phyloP scores from a whole-genome alignment of 257 asterid genomes.

The Salvia hispanica region DNA sequence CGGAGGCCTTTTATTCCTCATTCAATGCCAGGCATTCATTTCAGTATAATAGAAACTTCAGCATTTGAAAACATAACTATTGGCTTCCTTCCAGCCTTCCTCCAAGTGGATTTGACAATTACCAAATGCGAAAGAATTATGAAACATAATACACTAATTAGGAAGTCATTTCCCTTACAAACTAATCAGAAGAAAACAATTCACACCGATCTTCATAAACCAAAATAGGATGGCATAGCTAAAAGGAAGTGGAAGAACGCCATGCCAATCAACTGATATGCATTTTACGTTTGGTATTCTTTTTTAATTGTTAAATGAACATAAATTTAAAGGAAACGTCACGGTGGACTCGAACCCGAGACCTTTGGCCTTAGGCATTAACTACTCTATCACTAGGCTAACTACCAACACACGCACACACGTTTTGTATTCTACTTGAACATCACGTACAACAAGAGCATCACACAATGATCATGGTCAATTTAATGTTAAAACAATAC shows the following conservation, averaged over 20 bases:
- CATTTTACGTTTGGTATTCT: conserved; percentile 2
- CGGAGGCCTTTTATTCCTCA: neutral
- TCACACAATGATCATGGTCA: conserved; percentile 8
- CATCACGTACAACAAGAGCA: conserved; percentile 13
- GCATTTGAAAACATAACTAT: neutral
- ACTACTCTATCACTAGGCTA: too few species aligned
- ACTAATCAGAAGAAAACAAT: conserved; percentile 1
- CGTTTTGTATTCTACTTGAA: conserved; percentile 2
- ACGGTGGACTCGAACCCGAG: too few species aligned
- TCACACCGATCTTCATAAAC: conserved; percentile 5
- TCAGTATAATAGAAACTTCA: conserved; percentile 2
- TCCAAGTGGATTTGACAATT: conserved; percentile 10
- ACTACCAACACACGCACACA: too few species aligned
- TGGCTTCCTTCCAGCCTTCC: neutral
- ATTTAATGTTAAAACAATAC: neutral
- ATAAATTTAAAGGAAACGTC: too few species aligned
- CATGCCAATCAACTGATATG: conserved; percentile 14
- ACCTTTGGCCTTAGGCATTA: too few species aligned
- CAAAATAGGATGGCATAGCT: conserved; percentile 6
- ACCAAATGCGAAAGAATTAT: neutral
- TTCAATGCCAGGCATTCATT: conserved; percentile 4
- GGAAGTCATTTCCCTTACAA: conserved; percentile 18
- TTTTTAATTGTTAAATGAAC: too few species aligned
- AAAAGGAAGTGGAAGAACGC: conserved; percentile 14
- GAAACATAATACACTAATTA: conserved; percentile 19